Percentiles rank a stretch among this genome's conserved stretches.
phyloP scores from a whole-genome alignment of 768 basidiomycete species.

The Tulasnella sp. region DNA sequence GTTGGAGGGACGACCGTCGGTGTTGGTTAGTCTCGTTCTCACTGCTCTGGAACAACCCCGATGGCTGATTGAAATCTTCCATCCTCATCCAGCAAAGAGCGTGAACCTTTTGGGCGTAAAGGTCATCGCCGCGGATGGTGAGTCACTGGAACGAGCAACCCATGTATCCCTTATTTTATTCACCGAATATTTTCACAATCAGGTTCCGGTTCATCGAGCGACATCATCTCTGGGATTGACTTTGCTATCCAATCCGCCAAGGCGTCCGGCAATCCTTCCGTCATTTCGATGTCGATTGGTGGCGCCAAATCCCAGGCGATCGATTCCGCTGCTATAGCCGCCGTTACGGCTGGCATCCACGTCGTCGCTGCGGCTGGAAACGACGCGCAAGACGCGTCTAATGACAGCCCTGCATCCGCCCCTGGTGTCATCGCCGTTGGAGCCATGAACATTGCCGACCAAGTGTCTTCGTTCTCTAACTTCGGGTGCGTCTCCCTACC shows the following conservation, averaged over 20 bases:
- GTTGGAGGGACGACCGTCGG: conserved; percentile 6
- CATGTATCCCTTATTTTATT: too few relatives aligned
- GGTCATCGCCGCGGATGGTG: conserved; percentile 11
- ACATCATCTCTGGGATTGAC: conserved; percentile 16
- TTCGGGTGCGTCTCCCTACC: conserved; percentile 12
- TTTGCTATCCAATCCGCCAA: conserved; percentile 12
- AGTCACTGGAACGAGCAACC: too few relatives aligned
- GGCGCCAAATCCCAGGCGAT: conserved; percentile 8
- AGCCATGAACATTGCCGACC: conserved; percentile 16
- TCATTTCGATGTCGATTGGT: conserved; percentile 18
- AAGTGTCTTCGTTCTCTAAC: conserved; percentile 18
- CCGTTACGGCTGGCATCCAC: conserved; percentile 13
- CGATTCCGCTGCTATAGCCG: conserved; percentile 14
- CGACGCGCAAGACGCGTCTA: conserved; percentile 8
- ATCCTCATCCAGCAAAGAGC: conserved; percentile 14
- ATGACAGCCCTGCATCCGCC: conserved; percentile 11
- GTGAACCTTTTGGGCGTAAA: conserved; percentile 3
- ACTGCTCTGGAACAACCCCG: not conserved
- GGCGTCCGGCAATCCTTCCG: conserved; percentile 9
- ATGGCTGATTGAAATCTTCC: too few relatives aligned
- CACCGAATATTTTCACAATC: not conserved
- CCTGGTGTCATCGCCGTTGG: conserved; percentile 18
- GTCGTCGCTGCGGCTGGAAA: conserved; percentile 19
- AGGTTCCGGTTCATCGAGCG: conserved; percentile 4
- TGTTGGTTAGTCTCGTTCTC: not conserved